Base-by-base conservation (phyloP, 2,329 filamentous ascomycete genomes). In the Aspergillus niger region DNA sequence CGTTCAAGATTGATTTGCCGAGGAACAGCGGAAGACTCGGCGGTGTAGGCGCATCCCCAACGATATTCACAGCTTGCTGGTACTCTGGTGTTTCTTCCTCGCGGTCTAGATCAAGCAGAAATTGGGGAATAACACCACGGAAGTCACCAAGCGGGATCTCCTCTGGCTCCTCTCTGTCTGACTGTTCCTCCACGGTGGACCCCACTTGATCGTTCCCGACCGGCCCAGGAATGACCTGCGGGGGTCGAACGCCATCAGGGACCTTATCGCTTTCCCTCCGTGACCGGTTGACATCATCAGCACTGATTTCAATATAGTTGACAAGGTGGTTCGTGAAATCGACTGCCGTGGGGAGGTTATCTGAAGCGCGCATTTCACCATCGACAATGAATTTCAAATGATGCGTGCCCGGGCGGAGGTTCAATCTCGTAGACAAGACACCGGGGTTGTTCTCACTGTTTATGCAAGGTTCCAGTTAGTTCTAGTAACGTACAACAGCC, bases 261-360 rank as follows among this genome's bases (percentile, higher is more conserved):
- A 76, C 64, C 20, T 70, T 74, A 50, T 75, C 73, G 44, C 74
- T 76, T 41, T 74, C 74, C 30, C 75, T 69, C 48, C 74, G 69
- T 44, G 70, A 62, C 41, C 73, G 72, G 50, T 68, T 67, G 24
- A 88, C 77, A 70, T 93, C 89, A 58, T 92, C 89, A 38, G 91
- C 87, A 69, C 85, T 91, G 63, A 98, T 91, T 80, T 99, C 95
- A 72, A 99, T 91, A 75, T 98, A 99, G 79, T 99, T 99, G 77
- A 99, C 94, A 17, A 99, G 83, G 73, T 97, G 96, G 79, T 98
- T 98, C 65, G 92, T 96, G 75, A 96, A 97, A 76, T 99, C 95
- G 60, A 99, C 95, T 1, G 95, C 96, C 0, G 95, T 98, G 13
- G 95, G 94, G 58, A 97, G 83, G 65, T 90, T 87, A 62, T 91